Percentiles rank a stretch among this genome's conserved stretches.
Conservation (phyloP, 306 rosid genomes). For the Sicyos edulis region DNA sequence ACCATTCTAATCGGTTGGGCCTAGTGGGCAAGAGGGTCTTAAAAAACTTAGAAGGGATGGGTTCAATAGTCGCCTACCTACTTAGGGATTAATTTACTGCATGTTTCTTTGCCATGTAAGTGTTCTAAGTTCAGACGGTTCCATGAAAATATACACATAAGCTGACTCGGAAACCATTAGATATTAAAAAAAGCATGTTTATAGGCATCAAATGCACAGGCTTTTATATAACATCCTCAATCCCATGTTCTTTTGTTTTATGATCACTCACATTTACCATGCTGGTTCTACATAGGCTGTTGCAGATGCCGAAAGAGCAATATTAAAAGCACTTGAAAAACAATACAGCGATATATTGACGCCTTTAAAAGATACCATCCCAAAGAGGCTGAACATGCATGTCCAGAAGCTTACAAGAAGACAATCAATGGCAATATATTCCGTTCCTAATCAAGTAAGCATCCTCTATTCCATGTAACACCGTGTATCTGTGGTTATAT, state of each 20-base stretch:
- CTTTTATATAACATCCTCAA: neutral
- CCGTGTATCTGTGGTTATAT: conserved; percentile 1
- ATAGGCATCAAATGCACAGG: neutral
- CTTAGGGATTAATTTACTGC: no score
- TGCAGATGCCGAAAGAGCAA: conserved; percentile 82
- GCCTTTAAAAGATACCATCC: conserved; percentile 91
- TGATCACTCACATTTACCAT: neutral
- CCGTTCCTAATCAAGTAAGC: conserved; percentile 77
- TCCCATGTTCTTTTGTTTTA: neutral
- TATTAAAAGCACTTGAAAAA: conserved; percentile 80
- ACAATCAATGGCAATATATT: conserved; percentile 57
- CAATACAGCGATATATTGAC: conserved; percentile 82
- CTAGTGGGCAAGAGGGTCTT: no score
- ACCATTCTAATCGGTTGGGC: no score
- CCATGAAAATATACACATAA: no score
- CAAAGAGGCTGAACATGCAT: conserved; percentile 84
- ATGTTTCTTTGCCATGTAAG: no score
- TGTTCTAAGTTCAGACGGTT: no score
- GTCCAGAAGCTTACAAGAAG: conserved; percentile 98
- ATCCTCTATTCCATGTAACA: conserved; percentile 4
- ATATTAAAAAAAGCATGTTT: neutral
- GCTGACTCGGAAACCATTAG: no score
- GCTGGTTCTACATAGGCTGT: conserved; percentile 48
- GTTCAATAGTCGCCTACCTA: no score
- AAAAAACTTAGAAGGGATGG: no score